These are phyloP conservation scores for Ploettnerulaceae sp. DNA, from an alignment of 2,329 filamentous ascomycete species.

Conservation along the genomic window DNA sequence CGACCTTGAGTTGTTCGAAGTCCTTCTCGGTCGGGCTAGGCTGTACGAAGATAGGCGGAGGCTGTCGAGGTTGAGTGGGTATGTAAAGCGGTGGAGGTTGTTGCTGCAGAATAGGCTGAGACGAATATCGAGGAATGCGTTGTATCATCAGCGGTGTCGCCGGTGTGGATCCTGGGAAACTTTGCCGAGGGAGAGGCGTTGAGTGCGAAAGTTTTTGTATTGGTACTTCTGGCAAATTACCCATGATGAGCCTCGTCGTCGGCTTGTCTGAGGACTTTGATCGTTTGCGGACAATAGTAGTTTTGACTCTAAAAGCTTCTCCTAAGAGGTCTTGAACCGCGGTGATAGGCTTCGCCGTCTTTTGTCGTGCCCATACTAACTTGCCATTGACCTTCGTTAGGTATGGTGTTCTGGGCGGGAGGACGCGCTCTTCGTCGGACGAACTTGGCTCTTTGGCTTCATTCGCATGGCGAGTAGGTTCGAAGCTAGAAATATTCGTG, in stretches of 20 bases:
- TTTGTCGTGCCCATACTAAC: slow-evolving; percentile 29
- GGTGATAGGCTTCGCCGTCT: slow-evolving; percentile 16
- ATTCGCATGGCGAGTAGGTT: slow-evolving; percentile 8
- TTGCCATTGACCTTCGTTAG: slow-evolving; percentile 31
- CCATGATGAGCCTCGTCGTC: slow-evolving; percentile 13
- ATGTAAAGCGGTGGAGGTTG: slow-evolving; percentile 1
- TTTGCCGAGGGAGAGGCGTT: slow-evolving; percentile 16
- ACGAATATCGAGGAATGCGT: background rate
- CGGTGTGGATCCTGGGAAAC: slow-evolving; percentile 3
- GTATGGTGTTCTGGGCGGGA: slow-evolving; percentile 27
- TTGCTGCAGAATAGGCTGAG: slow-evolving; percentile 5
- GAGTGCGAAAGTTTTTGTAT: slow-evolving; percentile 1
- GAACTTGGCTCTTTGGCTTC: background rate
- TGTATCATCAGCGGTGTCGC: slow-evolving; percentile 2
- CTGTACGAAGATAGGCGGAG: slow-evolving; percentile 4
- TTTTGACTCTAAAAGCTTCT: slow-evolving; percentile 20
- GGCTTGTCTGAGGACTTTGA: slow-evolving; percentile 15
- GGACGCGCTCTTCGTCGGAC: slow-evolving; percentile 4
- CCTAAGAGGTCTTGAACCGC: slow-evolving; percentile 22
- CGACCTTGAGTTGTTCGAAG: slow-evolving; percentile 19
- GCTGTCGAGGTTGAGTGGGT: background rate
- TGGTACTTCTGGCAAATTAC: slow-evolving; percentile 15
- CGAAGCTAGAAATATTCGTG: slow-evolving; percentile 13
- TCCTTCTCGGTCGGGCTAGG: slow-evolving; percentile 17
- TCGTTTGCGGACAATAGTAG: slow-evolving; percentile 15